Base-by-base conservation (phyloP, 345 rosid genomes). In the Brassica incana region DNA sequence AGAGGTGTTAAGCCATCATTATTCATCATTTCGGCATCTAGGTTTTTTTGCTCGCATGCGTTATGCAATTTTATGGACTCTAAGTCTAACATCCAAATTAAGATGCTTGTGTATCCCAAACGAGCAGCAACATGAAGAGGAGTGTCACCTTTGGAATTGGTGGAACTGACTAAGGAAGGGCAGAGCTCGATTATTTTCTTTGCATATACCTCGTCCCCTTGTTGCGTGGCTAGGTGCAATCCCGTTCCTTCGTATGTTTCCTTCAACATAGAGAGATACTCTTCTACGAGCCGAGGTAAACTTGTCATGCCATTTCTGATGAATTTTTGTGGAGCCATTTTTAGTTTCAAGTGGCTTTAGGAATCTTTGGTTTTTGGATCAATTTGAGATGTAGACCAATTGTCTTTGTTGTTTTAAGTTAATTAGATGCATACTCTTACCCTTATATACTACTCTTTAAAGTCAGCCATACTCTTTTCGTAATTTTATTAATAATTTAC, bases 81-180 rank as follows among this genome's bases (percentile, higher is more conserved):
- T n/a, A n/a, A n/a, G n/a, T n/a, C n/a, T 50, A 43, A 20, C 45
- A 74, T 64, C 63, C 6, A 3, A 16, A 30, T 25, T n/a, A 73
- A 73, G 16, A 30, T 43, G 38, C 15, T 52, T 65, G 52, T 75
- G 71, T 9, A 65, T 30, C 52, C 38, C 54, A 20, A 65, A 8
- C 27, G 36, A 23, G 78, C 72, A 56, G 72, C 65, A 0, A 56
- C 7, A 25, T 75, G 54, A 9, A 65, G 72, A 75, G 78, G 72
- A 75, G 56, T 66, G 63, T 74, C 63, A 6, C 77, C 70, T 16
- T 6, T 18, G 14, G 62, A 16, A 48, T 74, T 48, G 18, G 62
- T 63, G 33, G 23, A 63, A 16, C 11, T 30, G 20, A 74, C 12
- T 10, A 63, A 16, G 4, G 50, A 63, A 74, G 70, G 77, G 33